Evolutionary conservation across 495 filamentous ascomycete species (phyloP), one percentile per base, ranked within the genome.

Genomic region (Gamarada debralockiae): DNA sequence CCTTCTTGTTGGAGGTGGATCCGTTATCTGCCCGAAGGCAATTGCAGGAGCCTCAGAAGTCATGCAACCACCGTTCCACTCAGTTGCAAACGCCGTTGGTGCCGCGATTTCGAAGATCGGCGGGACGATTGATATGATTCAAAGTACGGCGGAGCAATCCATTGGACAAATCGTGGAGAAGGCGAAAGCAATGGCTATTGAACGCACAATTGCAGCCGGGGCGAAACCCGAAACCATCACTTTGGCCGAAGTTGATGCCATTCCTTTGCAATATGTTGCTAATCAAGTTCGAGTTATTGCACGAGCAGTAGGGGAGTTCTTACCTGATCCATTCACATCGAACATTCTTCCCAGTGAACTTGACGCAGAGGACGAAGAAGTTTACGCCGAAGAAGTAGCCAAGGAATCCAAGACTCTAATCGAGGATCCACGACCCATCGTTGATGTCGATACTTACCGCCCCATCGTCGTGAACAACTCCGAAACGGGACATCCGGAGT

Each of bases 41-140:
- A 64, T 73, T 3, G 40, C 50, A 1, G 68, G 68, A 2, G 66
- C 62, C 4, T 69, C 61, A 29, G 60, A 58, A 21, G 67, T 72
- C 27, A 60, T 70, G 12, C 62, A 66, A 44, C 67, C 70, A 3
- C 53, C 56, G 8, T 67, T 59, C 49, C 63, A 66, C 9, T 65
- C 66, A 13, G 75, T 80, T 6, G 79, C 78, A 0, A 83, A 83
- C 58, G 79, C 79, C 1, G 74, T 83, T 33, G 78, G 79, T 2
- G 78, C 78, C 24, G 79, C 79, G 5, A 78, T 73, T 45, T 71
- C 75, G 13, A 71, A 74, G 49, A 74, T 80, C 21, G 72, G 70
- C 21, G 77, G 72, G 3, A 71, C 69, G 8, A 65, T 75, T 14
- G 74, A 78, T 55, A 65, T 71, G 17, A 69, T 78, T 38, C 64